These are phyloP conservation scores for Zostera marina DNA, from an alignment of 116 monocot genomes.

Conservation along the genomic window DNA sequence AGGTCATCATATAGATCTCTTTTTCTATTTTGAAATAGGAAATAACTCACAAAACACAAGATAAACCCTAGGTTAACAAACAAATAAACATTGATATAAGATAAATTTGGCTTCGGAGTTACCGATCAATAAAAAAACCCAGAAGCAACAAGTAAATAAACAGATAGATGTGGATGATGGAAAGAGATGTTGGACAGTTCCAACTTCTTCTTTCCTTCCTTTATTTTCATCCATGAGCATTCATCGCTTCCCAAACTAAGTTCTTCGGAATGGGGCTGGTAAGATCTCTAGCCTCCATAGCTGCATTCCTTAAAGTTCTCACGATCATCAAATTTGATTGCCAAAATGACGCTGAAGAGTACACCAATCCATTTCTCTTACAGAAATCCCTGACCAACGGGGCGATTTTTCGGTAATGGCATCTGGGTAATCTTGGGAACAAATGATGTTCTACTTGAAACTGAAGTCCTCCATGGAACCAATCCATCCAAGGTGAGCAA, in stretches of 20 bases:
- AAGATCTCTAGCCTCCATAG: slow-evolving; percentile 30
- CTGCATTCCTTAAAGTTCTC: slow-evolving; percentile 19
- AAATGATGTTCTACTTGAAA: slow-evolving; percentile 52
- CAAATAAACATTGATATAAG: too few relatives aligned
- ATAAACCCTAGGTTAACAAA: too few relatives aligned
- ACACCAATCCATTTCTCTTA: slow-evolving; percentile 28
- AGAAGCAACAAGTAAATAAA: too few relatives aligned
- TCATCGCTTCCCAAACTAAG: slow-evolving; percentile 48
- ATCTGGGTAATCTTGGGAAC: slow-evolving; percentile 35
- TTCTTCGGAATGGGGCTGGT: slow-evolving; percentile 15
- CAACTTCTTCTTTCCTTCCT: neutral
- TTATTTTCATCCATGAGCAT: slow-evolving; percentile 32
- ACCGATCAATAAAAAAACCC: too few relatives aligned
- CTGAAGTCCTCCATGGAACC: slow-evolving; percentile 54
- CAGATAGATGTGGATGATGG: too few relatives aligned
- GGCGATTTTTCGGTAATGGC: slow-evolving; percentile 25
- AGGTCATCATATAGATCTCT: too few relatives aligned
- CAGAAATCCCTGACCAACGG: slow-evolving; percentile 39
- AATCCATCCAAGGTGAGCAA: slow-evolving; percentile 49
- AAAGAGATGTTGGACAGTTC: neutral
- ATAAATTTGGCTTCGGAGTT: too few relatives aligned
- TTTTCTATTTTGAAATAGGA: too few relatives aligned
- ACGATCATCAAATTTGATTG: slow-evolving; percentile 30
- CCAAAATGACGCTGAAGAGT: slow-evolving; percentile 24
- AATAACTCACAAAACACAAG: too few relatives aligned